Conservation (phyloP, 441 rosid species). For the Adansonia grandidieri region DNA sequence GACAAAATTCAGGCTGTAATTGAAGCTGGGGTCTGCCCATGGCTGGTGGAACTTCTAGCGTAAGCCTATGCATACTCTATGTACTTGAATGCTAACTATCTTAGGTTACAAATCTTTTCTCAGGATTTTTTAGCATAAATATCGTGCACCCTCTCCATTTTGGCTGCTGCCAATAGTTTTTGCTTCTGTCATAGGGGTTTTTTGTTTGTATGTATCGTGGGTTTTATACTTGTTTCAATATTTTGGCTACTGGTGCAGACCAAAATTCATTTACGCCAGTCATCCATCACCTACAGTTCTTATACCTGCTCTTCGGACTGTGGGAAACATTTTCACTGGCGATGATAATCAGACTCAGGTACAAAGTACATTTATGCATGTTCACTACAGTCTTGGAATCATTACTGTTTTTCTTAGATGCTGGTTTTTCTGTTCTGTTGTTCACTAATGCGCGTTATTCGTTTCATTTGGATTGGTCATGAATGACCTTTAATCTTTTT, state of each 20-base stretch:
- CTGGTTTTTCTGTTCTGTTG: no score
- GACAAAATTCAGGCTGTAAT: conserved; percentile 19
- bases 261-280: neutral
- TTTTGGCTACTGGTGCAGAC: neutral
- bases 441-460: no score
- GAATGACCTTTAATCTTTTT: neutral
- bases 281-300: neutral
- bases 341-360: neutral
- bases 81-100: neutral
- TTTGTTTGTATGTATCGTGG: neutral
- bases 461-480: neutral
- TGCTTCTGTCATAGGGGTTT: neutral
- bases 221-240: neutral
- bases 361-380: no score
- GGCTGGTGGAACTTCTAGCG: conserved; percentile 26
- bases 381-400: no score
- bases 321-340: neutral
- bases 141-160: neutral
- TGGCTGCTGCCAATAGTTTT: neutral
- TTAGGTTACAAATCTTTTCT: neutral
- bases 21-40: conserved; percentile 25
- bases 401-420: no score
- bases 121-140: neutral
- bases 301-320: neutral
- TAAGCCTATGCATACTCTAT: neutral